A percentile compares a stretch with the other conserved stretches of the same genome.
Evolutionary conservation across 805 yeast species (phyloP).

Genomic region (Alloascoidea africana): DNA sequence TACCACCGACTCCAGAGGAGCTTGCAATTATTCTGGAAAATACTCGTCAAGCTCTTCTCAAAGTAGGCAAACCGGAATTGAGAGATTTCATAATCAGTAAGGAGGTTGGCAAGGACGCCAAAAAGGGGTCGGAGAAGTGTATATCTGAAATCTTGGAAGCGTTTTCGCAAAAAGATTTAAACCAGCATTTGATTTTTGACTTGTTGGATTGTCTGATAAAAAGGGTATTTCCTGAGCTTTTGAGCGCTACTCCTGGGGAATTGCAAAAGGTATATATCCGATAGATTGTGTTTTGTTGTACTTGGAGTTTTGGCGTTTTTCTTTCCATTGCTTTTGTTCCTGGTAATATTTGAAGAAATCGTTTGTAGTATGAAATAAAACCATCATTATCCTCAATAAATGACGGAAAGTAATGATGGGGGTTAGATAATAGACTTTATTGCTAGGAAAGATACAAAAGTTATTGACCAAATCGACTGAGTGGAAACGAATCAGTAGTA

Average conservation of each 20-base stretch:
- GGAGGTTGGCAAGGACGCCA: conserved; percentile 6
- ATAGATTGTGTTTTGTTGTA: background rate
- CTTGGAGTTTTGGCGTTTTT: too few relatives aligned
- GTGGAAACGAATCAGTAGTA: too few relatives aligned
- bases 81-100: conserved; percentile 10
- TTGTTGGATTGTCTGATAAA: conserved; percentile 14
- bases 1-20: conserved; percentile 25
- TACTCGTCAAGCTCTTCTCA: conserved; percentile 8
- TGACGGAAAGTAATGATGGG: too few relatives aligned
- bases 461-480: too few relatives aligned
- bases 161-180: conserved; percentile 13
- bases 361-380: too few relatives aligned
- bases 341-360: too few relatives aligned
- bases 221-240: conserved; percentile 14
- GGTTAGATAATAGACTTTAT: too few relatives aligned
- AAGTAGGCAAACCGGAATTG: conserved; percentile 8
- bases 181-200: conserved; percentile 15
- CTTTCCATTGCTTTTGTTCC: too few relatives aligned
- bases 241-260: conserved; percentile 12
- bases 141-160: conserved; percentile 12
- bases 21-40: conserved; percentile 14
- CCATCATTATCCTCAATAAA: too few relatives aligned
- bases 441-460: too few relatives aligned
- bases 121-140: conserved; percentile 3
- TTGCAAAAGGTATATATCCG: background rate